Percentiles rank a stretch among this genome's conserved stretches.
Conservation (phyloP, 352 stramenopile species). For the Pythium guiyangense region DNA sequence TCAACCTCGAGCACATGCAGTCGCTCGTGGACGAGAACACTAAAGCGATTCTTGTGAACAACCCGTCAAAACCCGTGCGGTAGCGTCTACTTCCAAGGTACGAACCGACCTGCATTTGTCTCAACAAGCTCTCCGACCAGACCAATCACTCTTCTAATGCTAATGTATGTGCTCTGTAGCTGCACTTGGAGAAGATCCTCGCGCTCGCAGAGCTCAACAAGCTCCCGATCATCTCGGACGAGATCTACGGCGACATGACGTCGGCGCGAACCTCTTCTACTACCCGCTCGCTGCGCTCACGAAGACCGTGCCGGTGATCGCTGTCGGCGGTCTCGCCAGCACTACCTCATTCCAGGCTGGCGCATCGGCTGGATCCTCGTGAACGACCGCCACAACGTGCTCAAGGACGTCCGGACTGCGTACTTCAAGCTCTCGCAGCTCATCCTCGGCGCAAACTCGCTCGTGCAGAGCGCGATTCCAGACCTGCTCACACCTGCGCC, state of each 20-base stretch:
- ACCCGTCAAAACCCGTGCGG: constrained; percentile 94
- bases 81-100: constrained; percentile 90
- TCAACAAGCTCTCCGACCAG: no score
- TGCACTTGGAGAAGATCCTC: constrained; percentile 73
- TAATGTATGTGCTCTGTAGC: constrained; percentile 19
- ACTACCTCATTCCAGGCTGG: constrained; percentile 95
- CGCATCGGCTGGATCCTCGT: constrained; percentile 95
- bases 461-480: constrained; percentile 87
- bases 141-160: neutral
- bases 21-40: constrained; percentile 80
- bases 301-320: constrained; percentile 76
- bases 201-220: constrained; percentile 76
- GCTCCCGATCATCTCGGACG: constrained; percentile 90
- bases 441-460: constrained; percentile 88
- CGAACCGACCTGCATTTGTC: neutral
- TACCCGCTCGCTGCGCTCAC: constrained; percentile 83
- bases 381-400: constrained; percentile 82
- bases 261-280: constrained; percentile 64
- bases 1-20: constrained; percentile 90
- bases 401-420: constrained; percentile 82
- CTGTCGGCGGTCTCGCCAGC: constrained; percentile 88
- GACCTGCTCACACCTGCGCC: constrained; percentile 68
- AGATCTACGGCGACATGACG: constrained; percentile 85
- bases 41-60: constrained; percentile 93
- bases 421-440: constrained; percentile 93